These are phyloP conservation scores for Sclerotinia sclerotiorum DNA, from an alignment of 2,329 filamentous ascomycete genomes.

Conservation along the genomic window DNA sequence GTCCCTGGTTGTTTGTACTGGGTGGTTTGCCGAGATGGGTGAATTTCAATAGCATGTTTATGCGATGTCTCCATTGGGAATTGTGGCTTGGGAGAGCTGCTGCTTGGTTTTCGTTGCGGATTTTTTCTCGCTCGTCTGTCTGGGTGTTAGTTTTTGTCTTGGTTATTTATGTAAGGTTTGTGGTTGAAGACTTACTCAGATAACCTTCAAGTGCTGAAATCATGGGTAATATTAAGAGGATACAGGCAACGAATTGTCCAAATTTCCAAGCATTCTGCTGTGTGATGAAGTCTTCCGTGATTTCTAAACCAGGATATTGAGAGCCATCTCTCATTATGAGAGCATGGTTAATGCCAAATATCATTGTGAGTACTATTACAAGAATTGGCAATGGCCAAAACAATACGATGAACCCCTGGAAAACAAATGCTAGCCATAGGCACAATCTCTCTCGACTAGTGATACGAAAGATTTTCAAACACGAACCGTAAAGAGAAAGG, in stretches of 20 bases:
- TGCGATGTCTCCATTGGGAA: constrained; percentile 3
- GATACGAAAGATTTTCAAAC: background rate
- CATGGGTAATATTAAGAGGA: constrained; percentile 5
- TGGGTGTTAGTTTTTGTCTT: background rate
- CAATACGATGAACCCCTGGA: background rate
- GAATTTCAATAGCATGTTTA: background rate
- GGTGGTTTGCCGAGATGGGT: constrained; percentile 8
- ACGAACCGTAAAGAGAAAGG: background rate
- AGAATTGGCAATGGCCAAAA: constrained; percentile 9
- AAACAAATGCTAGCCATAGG: background rate
- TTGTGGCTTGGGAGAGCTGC: background rate
- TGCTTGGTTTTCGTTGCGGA: background rate
- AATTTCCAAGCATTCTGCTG: constrained; percentile 17
- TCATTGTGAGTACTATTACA: background rate
- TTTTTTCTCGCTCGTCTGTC: constrained; percentile 9
- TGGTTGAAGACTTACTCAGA: background rate
- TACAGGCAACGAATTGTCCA: constrained; percentile 11
- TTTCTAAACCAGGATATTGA: background rate
- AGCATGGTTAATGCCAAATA: background rate
- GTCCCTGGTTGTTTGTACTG: background rate
- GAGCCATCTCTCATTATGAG: background rate
- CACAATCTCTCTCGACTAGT: background rate
- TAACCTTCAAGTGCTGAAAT: constrained; percentile 16
- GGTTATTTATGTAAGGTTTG: no score
- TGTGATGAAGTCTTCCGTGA: constrained; percentile 13